A percentile compares a stretch with the other conserved stretches of the same genome.
phyloP scores from a whole-genome alignment of 768 basidiomycete genomes.

The Boletus rufocinnamomeus region DNA sequence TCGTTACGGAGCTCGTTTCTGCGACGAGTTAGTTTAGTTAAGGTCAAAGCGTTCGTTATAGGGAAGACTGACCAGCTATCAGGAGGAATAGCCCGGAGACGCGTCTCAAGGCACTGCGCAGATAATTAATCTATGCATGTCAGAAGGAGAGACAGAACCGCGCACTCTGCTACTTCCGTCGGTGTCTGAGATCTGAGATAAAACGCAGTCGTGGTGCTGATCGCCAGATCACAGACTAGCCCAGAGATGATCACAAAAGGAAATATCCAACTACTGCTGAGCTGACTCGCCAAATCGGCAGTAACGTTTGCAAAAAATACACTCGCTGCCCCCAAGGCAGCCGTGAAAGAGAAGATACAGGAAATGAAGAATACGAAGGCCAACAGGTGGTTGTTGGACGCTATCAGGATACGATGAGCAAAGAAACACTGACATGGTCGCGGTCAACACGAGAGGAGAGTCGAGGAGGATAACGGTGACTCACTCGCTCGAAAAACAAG shows the following conservation, averaged over 20 bases:
- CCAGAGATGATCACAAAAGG: constrained; percentile 21
- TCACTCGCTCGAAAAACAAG: constrained; percentile 20
- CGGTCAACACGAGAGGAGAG: not conserved
- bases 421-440: constrained; percentile 22
- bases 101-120: constrained; percentile 5
- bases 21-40: constrained; percentile 4
- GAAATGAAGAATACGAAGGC: constrained; percentile 13
- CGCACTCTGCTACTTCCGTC: constrained; percentile 13
- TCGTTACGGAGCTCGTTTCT: constrained; percentile 20
- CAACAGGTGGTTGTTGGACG: constrained; percentile 18
- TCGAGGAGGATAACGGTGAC: not conserved
- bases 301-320: constrained; percentile 17
- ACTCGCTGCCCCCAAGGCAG: constrained; percentile 22
- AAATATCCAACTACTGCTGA: constrained; percentile 19
- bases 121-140: not conserved
- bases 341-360: constrained; percentile 26
- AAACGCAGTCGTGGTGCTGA: constrained; percentile 8
- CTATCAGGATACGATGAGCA: constrained; percentile 17
- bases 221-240: constrained; percentile 20
- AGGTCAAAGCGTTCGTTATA: not conserved
- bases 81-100: constrained; percentile 3
- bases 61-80: constrained; percentile 16
- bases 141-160: not conserved
- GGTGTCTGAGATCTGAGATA: constrained; percentile 11
- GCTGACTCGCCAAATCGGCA: constrained; percentile 9